A percentile compares a stretch with the other conserved stretches of the same genome.
phyloP scores from a whole-genome alignment of 2,329 filamentous ascomycete genomes.

The Fonsecaea multimorphosa region DNA sequence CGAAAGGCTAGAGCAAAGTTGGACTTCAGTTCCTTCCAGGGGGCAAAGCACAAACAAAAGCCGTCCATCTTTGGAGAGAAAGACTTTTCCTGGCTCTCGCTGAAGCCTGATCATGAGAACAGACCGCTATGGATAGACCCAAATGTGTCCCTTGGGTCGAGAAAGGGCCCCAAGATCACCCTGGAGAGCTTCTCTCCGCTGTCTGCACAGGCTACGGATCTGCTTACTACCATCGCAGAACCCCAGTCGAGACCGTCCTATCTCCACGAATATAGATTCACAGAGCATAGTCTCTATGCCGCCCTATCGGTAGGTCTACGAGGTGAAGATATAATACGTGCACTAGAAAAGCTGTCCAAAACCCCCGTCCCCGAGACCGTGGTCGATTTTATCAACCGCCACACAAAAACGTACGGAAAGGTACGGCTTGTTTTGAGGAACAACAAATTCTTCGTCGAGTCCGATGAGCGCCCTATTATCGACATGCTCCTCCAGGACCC shows the following conservation, averaged over 20 bases:
- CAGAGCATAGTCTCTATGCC: constrained; percentile 90
- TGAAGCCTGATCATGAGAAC: constrained; percentile 88
- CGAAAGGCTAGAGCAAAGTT: constrained; percentile 52
- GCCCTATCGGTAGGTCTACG: constrained; percentile 93
- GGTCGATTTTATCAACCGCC: constrained; percentile 77
- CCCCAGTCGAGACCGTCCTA: constrained; percentile 87
- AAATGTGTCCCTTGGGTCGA: constrained; percentile 41
- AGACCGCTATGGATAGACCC: constrained; percentile 95
- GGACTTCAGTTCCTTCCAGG: constrained; percentile 58
- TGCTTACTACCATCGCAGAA: constrained; percentile 94
- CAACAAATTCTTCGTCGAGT: constrained; percentile 93
- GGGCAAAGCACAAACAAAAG: constrained; percentile 57
- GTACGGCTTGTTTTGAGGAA: constrained; percentile 94
- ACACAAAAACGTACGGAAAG: constrained; percentile 91
- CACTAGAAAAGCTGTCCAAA: constrained; percentile 86
- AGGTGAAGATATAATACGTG: constrained; percentile 86
- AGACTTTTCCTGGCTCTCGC: constrained; percentile 80
- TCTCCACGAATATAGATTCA: constrained; percentile 92
- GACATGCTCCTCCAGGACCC: constrained; percentile 85
- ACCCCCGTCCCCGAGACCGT: constrained; percentile 83
- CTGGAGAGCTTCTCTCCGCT: constrained; percentile 92
- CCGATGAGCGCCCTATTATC: constrained; percentile 82
- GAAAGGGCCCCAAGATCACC: constrained; percentile 78
- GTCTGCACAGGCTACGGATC: constrained; percentile 86
- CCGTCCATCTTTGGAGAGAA: constrained; percentile 63